Base-by-base conservation (phyloP, 106 monocot genomes). In the Apostasia ramifera region DNA sequence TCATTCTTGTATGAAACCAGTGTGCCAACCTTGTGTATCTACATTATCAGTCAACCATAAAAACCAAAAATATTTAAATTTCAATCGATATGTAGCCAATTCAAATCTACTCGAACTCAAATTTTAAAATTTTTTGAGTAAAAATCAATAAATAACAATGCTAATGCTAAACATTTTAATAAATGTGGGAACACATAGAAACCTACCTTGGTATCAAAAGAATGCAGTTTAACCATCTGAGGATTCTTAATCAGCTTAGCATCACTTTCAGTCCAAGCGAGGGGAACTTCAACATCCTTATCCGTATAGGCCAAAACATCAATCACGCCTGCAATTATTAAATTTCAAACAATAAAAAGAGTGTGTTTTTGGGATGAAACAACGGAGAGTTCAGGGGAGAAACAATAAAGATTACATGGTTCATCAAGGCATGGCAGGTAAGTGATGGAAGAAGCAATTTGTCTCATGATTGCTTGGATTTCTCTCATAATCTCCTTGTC, bases 401-500 rank as follows among this genome's bases (percentile, higher is more conserved):
- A 3, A 26, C 13, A 41, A 50, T 38, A 71, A 49, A 13, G 0
- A 10, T 78, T 83, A 98, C 97, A 98, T 13, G 80, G 73, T 83
- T 98, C 92, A 40, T 98, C 92, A 26, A 98, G 89, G 56, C 97
- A 98, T 63, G 97, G 97, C 48, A 98, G 69, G 83, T 98, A 98
- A 57, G 92, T 98, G 65, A 98, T 87, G 79, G 81, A 90, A 66
- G 97, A 98, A 53, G 92, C 92, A 40, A 98, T 80, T 61, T 98
- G 97, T 40, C 97, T 82, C 97, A 98, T 98, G 70, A 98, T 98
- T 6, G 89, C 97, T 71, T 98, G 97, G 37, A 98, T 98, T 73
- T 98, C 97, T 71, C 97, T 84, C 97, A 98, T 98, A 46, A 98
- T 98, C 59, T 92, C 92, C 71, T 92, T 98, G 70, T 98, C 92